These are phyloP conservation scores for Sarocladium strictum DNA, from an alignment of 2,329 filamentous ascomycete species.

Conservation along the genomic window DNA sequence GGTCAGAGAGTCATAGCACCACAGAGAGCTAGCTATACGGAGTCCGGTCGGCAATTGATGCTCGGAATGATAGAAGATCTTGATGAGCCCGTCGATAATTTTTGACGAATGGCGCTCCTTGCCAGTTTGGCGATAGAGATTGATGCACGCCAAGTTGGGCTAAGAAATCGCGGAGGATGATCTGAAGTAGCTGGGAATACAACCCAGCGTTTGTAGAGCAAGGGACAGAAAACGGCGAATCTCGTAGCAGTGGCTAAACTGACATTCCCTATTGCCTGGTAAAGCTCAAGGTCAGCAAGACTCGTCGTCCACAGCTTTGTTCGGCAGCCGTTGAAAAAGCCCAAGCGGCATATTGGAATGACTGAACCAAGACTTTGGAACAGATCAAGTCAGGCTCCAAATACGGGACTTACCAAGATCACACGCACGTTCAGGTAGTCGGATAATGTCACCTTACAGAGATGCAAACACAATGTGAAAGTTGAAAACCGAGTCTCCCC, in stretches of 20 bases:
- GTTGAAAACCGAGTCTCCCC: background rate
- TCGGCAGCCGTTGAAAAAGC: background rate
- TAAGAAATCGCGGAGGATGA: background rate
- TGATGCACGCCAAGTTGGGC: background rate
- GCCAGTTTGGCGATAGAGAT: background rate
- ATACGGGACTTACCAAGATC: background rate
- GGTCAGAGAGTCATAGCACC: background rate
- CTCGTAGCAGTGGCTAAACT: background rate
- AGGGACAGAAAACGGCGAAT: background rate
- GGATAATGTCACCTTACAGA: background rate
- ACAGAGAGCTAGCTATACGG: background rate
- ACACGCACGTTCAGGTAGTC: background rate
- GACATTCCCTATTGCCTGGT: background rate
- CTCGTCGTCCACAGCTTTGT: background rate
- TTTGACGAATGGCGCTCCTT: background rate
- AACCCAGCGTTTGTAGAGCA: too few relatives aligned
- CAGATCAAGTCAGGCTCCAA: background rate
- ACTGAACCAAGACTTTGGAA: conserved; percentile 1
- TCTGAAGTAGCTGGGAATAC: background rate
- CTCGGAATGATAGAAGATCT: background rate
- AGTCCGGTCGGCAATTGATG: background rate
- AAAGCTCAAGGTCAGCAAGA: background rate
- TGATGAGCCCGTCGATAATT: background rate
- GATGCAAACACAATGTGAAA: background rate
- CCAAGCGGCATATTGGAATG: conserved; percentile 1